A percentile compares a stretch with the other conserved stretches of the same genome.
These are phyloP conservation scores for Gaeumannomyces sp. DNA, from an alignment of 2,329 filamentous ascomycete genomes.

Conservation along the genomic window DNA sequence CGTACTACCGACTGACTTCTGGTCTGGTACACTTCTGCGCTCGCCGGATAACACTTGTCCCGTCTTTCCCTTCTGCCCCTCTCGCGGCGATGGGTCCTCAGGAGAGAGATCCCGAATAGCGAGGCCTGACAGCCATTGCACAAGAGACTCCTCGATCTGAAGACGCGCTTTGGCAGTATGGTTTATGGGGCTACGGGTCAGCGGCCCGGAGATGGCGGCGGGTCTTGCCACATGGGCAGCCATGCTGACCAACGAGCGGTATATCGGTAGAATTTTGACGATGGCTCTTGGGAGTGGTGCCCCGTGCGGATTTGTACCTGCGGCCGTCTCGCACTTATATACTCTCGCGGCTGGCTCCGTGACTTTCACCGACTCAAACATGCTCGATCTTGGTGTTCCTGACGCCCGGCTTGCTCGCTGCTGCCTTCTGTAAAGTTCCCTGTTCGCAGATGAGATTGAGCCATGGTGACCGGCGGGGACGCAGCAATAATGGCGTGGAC, in stretches of 20 bases:
- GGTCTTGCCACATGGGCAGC: not conserved
- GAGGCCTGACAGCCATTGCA: not conserved
- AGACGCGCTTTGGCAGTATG: not conserved
- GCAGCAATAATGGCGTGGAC: not conserved
- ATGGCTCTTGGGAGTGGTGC: not conserved
- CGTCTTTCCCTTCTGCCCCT: not conserved
- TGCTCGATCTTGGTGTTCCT: not conserved
- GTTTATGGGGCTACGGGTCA: not conserved
- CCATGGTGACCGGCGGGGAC: not conserved
- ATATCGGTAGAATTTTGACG: not conserved
- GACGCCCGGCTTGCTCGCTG: not conserved
- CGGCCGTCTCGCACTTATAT: not conserved
- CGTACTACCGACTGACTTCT: not conserved
- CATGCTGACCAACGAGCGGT: not conserved
- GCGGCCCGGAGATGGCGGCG: not conserved
- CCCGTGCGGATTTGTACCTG: too few species aligned
- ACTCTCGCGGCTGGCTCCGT: not conserved
- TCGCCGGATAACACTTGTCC: too few species aligned
- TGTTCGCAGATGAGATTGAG: not conserved
- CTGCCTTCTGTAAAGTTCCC: not conserved
- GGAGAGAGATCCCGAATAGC: not conserved
- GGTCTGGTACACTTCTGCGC: not conserved
- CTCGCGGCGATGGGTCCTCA: not conserved
- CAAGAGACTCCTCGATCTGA: not conserved
- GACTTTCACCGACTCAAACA: not conserved